These are phyloP conservation scores for Lumnitzera racemosa DNA, from an alignment of 345 rosid genomes.

Conservation along the genomic window DNA sequence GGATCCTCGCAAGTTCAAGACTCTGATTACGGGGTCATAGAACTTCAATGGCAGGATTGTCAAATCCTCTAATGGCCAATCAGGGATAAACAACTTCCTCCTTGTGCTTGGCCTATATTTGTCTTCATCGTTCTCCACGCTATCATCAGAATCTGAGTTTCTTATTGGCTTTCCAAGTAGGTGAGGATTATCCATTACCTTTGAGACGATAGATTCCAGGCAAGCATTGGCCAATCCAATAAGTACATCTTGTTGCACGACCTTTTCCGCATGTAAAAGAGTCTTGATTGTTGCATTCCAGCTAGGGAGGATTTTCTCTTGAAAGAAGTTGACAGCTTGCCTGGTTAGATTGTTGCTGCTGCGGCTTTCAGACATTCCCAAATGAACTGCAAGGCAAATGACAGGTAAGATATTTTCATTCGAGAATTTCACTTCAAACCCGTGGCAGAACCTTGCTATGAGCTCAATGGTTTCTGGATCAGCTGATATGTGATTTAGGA, in stretches of 20 bases:
- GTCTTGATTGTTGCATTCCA: constrained; percentile 80
- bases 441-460: constrained; percentile 64
- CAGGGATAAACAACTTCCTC: constrained; percentile 47
- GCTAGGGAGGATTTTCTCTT: constrained; percentile 43
- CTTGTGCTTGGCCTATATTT: constrained; percentile 53
- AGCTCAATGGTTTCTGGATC: constrained; percentile 52
- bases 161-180: constrained; percentile 52
- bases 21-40: constrained; percentile 34
- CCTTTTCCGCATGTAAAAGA: constrained; percentile 24
- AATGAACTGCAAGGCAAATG: constrained; percentile 42
- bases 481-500: constrained; percentile 43
- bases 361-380: constrained; percentile 65
- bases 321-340: constrained; percentile 39
- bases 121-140: constrained; percentile 20
- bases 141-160: constrained; percentile 7
- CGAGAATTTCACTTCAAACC: constrained; percentile 32
- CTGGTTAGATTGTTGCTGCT: constrained; percentile 48
- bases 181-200: constrained; percentile 48
- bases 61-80: constrained; percentile 56
- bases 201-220: constrained; percentile 44
- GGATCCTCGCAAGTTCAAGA: constrained; percentile 30
- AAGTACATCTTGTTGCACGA: constrained; percentile 30
- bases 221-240: constrained; percentile 53
- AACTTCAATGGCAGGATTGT: constrained; percentile 43
- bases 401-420: constrained; percentile 56